phyloP scores from a whole-genome alignment of 179 eudicot genomes.

The Gypsophila paniculata region DNA sequence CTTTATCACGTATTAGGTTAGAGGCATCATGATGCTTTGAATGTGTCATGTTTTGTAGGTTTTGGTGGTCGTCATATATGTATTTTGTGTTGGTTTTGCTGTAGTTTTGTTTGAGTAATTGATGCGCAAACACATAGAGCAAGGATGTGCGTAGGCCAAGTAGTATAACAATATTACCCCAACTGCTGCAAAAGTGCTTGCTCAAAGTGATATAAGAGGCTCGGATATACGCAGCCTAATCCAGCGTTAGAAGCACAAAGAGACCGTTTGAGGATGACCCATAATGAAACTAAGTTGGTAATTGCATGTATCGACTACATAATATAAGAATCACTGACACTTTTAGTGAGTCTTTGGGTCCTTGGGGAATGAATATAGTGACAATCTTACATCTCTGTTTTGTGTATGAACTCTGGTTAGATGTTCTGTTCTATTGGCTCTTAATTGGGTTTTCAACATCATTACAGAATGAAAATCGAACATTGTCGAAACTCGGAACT shows the following conservation, averaged over 20 bases:
- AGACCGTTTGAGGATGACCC: too few species aligned
- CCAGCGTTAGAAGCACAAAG: too few species aligned
- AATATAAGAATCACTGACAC: too few species aligned
- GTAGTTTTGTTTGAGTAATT: neutral
- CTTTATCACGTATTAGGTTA: too few species aligned
- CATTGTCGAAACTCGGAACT: constrained; percentile 61
- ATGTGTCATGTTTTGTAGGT: neutral
- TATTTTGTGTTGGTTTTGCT: neutral
- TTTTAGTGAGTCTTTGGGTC: too few species aligned
- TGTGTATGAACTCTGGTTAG: neutral
- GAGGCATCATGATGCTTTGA: too few species aligned
- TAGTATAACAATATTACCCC: neutral
- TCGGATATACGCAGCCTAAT: too few species aligned
- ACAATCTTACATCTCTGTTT: neutral
- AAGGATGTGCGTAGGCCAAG: neutral
- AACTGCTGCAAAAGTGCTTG: too few species aligned
- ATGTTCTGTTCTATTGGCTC: neutral
- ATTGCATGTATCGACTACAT: too few species aligned
- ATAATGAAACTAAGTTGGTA: too few species aligned
- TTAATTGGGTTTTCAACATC: constrained; percentile 22
- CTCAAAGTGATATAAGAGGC: too few species aligned
- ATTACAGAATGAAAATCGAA: constrained; percentile 77
- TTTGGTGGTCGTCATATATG: neutral
- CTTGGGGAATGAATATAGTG: too few species aligned
- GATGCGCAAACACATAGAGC: neutral